Evolutionary conservation across 495 filamentous ascomycete species (phyloP).

Genomic region (Cladorrhinum samala): DNA sequence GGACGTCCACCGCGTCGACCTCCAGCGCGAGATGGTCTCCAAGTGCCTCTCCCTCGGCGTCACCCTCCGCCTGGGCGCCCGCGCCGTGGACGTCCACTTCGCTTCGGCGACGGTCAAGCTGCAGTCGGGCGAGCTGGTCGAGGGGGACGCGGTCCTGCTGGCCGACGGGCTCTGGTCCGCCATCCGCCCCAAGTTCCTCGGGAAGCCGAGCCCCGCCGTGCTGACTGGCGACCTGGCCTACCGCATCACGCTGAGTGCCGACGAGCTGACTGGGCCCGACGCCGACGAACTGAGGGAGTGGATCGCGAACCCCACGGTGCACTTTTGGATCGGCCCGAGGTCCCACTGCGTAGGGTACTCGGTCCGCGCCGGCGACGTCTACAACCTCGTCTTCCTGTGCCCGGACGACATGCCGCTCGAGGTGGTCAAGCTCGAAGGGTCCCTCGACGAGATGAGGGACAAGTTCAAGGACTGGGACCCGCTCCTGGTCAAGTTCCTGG

Average conservation of each 20-base stretch:
- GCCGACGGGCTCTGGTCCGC: conserved; percentile 51
- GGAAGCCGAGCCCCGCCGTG: conserved; percentile 34
- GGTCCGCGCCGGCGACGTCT: conserved; percentile 43
- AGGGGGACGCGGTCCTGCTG: conserved; percentile 48
- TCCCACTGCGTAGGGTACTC: conserved; percentile 55
- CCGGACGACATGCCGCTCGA: conserved; percentile 45
- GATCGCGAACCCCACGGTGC: conserved; percentile 50
- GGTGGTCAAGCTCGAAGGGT: conserved; percentile 37
- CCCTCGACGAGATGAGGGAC: conserved; percentile 44
- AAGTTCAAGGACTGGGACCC: conserved; percentile 49
- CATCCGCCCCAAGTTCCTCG: conserved; percentile 42
- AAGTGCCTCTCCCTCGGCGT: conserved; percentile 39
- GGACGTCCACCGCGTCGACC: conserved; percentile 50
- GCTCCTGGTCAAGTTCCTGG: conserved; percentile 41
- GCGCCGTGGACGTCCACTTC: conserved; percentile 38
- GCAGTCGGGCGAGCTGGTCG: conserved; percentile 26
- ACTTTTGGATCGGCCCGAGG: conserved; percentile 64
- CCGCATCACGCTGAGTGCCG: conserved; percentile 47
- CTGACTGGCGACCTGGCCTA: conserved; percentile 59
- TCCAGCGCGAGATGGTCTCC: conserved; percentile 41
- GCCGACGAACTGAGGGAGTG: conserved; percentile 37
- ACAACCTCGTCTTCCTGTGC: conserved; percentile 53
- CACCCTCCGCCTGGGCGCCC: conserved; percentile 26
- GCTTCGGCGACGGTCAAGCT: conserved; percentile 30
- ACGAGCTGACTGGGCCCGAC: conserved; percentile 43